Percentiles rank a stretch among this genome's conserved stretches.
Conservation (phyloP, 1,139 yeast species). For the Zygosaccharomyces pseudobailii region DNA sequence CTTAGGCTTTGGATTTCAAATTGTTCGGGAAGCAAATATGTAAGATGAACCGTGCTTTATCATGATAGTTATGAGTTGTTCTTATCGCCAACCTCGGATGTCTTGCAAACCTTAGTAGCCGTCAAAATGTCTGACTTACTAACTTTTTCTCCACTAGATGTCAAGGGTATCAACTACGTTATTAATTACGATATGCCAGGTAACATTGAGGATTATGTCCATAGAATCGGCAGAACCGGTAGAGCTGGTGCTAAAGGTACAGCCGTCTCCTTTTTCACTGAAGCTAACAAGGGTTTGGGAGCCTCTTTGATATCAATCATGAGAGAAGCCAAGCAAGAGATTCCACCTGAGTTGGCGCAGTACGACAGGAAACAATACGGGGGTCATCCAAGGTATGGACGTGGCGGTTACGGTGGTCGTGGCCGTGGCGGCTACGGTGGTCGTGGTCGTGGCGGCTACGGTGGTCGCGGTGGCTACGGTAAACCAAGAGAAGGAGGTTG, state of each 20-base stretch:
- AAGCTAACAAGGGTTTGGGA: conserved; percentile 81
- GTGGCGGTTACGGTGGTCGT: conserved; percentile 42
- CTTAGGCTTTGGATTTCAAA: conserved; percentile 1
- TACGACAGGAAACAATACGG: conserved; percentile 42
- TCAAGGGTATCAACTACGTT: conserved; percentile 91
- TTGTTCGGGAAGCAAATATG: conserved; percentile 12
- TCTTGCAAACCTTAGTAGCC: conserved; percentile 1
- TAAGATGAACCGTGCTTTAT: conserved; percentile 5
- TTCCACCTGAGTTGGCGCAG: conserved; percentile 56
- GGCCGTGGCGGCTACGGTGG: conserved; percentile 37
- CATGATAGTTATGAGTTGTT: neutral
- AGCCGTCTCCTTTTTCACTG: conserved; percentile 92
- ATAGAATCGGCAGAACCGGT: conserved; percentile 85
- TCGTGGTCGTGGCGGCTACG: conserved; percentile 21
- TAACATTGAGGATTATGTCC: conserved; percentile 94
- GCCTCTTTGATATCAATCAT: conserved; percentile 84
- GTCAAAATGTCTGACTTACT: conserved; percentile 3
- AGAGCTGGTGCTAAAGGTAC: conserved; percentile 97
- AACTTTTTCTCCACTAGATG: conserved; percentile 51
- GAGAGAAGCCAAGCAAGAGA: conserved; percentile 90
- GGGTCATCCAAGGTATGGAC: conserved; percentile 45
- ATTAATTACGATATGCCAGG: conserved; percentile 97
- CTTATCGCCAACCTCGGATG: conserved; percentile 1
- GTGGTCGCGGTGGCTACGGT: conserved; percentile 18
- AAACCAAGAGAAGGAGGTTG: conserved; percentile 31